Conservation (phyloP, 2,329 filamentous ascomycete species). For the Eurotiales sp. region DNA sequence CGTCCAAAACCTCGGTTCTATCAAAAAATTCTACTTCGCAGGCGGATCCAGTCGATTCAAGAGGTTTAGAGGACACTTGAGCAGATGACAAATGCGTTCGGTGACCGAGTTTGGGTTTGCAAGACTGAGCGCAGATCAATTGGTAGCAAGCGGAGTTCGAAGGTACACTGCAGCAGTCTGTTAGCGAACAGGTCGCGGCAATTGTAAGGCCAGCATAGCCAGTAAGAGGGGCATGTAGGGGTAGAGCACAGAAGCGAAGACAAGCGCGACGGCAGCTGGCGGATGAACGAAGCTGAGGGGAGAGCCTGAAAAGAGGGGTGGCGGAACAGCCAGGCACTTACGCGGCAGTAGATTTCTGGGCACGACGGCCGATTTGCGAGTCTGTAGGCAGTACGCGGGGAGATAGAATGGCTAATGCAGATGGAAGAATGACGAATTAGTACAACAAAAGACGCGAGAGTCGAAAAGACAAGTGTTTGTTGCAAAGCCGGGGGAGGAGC, state of each 20-base stretch:
- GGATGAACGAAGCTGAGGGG: conserved; percentile 16
- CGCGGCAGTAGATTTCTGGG: neutral
- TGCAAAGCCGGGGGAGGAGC: no score
- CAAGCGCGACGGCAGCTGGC: conserved; percentile 5
- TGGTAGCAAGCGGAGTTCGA: neutral
- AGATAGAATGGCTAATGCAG: neutral
- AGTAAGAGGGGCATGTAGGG: neutral
- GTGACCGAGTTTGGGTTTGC: neutral
- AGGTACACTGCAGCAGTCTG: neutral
- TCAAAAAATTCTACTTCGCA: neutral
- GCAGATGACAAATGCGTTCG: neutral
- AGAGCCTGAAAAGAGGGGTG: conserved; percentile 12
- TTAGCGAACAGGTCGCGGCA: neutral
- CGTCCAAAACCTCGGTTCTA: neutral
- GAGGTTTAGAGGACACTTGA: neutral
- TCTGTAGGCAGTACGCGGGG: no score
- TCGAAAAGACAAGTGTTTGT: no score
- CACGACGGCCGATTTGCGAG: no score
- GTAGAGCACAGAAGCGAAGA: neutral
- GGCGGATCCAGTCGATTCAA: neutral
- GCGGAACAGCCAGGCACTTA: conserved; percentile 7
- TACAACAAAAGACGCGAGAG: neutral
- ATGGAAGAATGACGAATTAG: neutral
- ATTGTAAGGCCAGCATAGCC: neutral
- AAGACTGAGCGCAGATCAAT: conserved; percentile 1